phyloP scores from a whole-genome alignment of 768 basidiomycete genomes.

The Amanita rubescens region DNA sequence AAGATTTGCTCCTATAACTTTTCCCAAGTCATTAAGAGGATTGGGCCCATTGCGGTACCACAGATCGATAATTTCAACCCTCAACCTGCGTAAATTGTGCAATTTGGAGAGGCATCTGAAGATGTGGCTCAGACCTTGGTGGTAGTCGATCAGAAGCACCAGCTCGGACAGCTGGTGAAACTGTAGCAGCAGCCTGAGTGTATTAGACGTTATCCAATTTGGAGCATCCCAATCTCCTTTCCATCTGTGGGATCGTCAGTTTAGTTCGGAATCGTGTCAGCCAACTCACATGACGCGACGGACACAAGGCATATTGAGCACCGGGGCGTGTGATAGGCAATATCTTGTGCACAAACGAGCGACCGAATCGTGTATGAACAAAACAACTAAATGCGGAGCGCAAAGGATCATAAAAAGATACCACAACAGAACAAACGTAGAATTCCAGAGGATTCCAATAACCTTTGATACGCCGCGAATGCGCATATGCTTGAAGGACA shows the following conservation, averaged over 20 bases:
- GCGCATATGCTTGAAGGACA: conserved; percentile 2
- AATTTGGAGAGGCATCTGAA: background rate
- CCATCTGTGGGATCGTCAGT: background rate
- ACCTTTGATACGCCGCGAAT: too few species aligned
- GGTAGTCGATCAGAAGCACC: background rate
- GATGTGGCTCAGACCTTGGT: background rate
- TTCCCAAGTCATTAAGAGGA: background rate
- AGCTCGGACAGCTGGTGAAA: background rate
- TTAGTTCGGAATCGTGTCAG: too few species aligned
- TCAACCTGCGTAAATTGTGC: background rate
- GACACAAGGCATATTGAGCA: background rate
- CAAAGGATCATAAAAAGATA: background rate
- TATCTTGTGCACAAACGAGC: background rate
- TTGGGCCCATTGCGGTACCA: too few species aligned
- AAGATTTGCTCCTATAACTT: background rate
- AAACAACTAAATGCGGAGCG: background rate
- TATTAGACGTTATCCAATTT: background rate
- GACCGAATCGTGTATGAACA: background rate
- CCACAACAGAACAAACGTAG: background rate
- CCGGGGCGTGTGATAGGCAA: background rate
- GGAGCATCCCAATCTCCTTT: background rate
- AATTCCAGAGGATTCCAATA: too few species aligned
- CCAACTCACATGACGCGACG: background rate
- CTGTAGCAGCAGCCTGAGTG: background rate
- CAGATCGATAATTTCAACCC: background rate